Evolutionary conservation across 2,329 filamentous ascomycete species (phyloP).

Genomic region (Phialocephala sp.): DNA sequence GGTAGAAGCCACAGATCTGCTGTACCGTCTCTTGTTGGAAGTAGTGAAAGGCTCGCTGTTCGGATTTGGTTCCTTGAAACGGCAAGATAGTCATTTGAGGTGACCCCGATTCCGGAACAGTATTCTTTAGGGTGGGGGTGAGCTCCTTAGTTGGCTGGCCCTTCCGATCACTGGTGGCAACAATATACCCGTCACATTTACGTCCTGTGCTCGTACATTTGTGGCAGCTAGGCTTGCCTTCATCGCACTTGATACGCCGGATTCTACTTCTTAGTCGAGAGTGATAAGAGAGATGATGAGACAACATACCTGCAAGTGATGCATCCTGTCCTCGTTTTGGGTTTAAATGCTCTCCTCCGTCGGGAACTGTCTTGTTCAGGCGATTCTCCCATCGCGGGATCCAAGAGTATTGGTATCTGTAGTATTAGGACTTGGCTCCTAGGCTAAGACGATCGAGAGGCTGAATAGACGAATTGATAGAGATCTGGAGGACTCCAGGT

Average conservation of each 20-base stretch:
- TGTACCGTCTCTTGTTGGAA: conserved; percentile 63
- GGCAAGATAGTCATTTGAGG: neutral
- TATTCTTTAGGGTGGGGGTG: neutral
- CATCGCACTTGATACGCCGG: conserved; percentile 33
- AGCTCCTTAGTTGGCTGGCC: neutral
- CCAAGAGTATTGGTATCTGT: no score
- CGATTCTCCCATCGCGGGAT: neutral
- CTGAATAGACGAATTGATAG: neutral
- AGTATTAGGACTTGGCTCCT: no score
- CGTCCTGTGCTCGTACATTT: conserved; percentile 34
- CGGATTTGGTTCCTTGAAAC: neutral
- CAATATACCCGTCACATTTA: conserved; percentile 34
- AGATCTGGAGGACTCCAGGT: neutral
- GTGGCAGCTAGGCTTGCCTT: conserved; percentile 31
- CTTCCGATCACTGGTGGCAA: neutral
- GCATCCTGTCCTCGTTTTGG: conserved; percentile 6
- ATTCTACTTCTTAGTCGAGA: conserved; percentile 14
- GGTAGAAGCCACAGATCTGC: conserved; percentile 69
- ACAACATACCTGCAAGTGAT: neutral
- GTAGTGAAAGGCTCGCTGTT: conserved; percentile 58
- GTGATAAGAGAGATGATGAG: neutral
- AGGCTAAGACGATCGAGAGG: neutral
- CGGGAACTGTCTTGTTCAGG: neutral
- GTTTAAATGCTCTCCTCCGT: conserved; percentile 1
- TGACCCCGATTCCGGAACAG: neutral